Conservation (phyloP, 2,329 filamentous ascomycete species). For the Pleomassaria siparia region DNA sequence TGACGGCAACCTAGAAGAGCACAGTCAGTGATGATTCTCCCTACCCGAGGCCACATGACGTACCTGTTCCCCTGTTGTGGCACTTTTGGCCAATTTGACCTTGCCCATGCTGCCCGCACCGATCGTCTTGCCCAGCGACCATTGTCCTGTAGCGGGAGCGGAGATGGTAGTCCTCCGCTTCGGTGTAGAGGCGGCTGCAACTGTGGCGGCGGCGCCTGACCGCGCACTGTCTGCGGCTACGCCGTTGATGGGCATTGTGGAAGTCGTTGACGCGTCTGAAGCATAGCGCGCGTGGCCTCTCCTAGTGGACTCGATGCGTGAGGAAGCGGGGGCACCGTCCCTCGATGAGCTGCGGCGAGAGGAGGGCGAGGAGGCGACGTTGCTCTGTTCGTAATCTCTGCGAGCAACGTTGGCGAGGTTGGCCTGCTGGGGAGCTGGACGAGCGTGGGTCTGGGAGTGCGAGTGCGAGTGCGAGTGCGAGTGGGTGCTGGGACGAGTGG, state of each 20-base stretch:
- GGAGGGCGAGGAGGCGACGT: conserved; percentile 61
- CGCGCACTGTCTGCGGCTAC: conserved; percentile 36
- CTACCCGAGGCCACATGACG: conserved; percentile 21
- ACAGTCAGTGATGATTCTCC: not conserved
- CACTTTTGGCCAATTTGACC: conserved; percentile 90
- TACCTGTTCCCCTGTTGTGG: conserved; percentile 89
- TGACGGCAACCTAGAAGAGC: conserved; percentile 76
- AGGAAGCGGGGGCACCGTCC: conserved; percentile 52
- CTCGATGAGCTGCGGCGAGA: conserved; percentile 66
- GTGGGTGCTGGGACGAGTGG: conserved; percentile 34
- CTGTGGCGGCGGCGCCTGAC: conserved; percentile 13
- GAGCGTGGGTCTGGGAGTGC: conserved; percentile 29
- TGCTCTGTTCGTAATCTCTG: conserved; percentile 73
- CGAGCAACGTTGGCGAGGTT: conserved; percentile 59
- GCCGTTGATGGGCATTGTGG: conserved; percentile 42
- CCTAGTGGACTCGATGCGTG: conserved; percentile 59
- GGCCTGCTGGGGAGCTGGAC: conserved; percentile 44
- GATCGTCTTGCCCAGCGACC: conserved; percentile 94
- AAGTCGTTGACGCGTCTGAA: conserved; percentile 45
- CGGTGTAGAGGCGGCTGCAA: conserved; percentile 19
- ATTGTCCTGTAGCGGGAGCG: conserved; percentile 80
- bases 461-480: too few relatives aligned
- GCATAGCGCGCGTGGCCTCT: conserved; percentile 49
- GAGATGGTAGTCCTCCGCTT: conserved; percentile 77
- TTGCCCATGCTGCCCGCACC: conserved; percentile 99